These are phyloP conservation scores for Suillus luteus DNA, from an alignment of 768 basidiomycete species.

Conservation along the genomic window DNA sequence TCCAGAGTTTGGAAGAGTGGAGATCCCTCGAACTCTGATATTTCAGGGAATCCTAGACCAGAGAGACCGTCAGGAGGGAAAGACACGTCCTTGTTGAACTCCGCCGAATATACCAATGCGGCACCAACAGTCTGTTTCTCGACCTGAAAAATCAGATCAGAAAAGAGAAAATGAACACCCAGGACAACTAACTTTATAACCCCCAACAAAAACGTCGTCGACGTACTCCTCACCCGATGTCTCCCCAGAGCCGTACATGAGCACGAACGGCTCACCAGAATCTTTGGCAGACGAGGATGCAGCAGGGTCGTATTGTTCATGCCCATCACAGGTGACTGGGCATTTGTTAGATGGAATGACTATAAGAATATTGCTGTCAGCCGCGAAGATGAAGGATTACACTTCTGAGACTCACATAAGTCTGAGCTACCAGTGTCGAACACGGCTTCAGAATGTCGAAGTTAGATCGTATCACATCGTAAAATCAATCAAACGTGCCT, in stretches of 20 bases:
- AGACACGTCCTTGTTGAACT: conserved; percentile 20
- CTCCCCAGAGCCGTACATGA: conserved; percentile 43
- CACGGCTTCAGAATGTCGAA: conserved; percentile 34
- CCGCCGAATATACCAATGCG: conserved; percentile 32
- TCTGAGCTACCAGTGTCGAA: conserved; percentile 56
- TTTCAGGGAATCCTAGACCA: conserved; percentile 41
- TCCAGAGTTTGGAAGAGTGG: conserved; percentile 46
- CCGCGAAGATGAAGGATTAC: too few relatives aligned
- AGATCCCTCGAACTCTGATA: conserved; percentile 34
- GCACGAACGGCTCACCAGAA: conserved; percentile 21
- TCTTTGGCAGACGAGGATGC: conserved; percentile 28
- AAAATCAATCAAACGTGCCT: conserved; percentile 26
- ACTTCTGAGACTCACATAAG: conserved; percentile 24
- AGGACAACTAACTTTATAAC: conserved; percentile 27
- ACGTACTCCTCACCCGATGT: conserved; percentile 32
- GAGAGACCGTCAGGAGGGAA: conserved; percentile 40
- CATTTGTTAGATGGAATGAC: conserved; percentile 37
- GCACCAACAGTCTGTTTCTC: conserved; percentile 39
- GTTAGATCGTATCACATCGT: neutral
- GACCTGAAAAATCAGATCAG: conserved; percentile 24
- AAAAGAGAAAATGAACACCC: neutral
- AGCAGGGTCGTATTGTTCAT: conserved; percentile 29
- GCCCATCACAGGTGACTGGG: conserved; percentile 25
- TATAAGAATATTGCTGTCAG: conserved; percentile 4
- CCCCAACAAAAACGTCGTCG: conserved; percentile 40